These are phyloP conservation scores for Aspergillus aculeatus DNA, from an alignment of 2,329 filamentous ascomycete genomes.

Conservation along the genomic window DNA sequence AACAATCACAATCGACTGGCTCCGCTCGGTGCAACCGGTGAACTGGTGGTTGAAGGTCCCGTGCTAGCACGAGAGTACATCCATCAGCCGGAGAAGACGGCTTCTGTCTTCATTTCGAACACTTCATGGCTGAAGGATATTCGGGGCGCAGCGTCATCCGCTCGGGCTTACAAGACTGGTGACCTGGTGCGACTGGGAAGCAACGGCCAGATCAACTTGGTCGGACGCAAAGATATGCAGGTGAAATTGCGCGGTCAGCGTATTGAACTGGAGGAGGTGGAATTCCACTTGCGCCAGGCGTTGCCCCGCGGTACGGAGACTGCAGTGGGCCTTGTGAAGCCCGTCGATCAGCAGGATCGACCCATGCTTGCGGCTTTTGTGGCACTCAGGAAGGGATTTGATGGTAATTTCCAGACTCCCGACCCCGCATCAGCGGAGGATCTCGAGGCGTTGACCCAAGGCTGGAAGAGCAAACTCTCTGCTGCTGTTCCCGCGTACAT, in stretches of 20 bases:
- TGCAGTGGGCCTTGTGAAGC: slow-evolving; percentile 10
- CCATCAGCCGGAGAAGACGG: slow-evolving; percentile 24
- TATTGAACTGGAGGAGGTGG: slow-evolving; percentile 33
- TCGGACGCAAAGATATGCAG: slow-evolving; percentile 34
- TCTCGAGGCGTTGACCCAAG: slow-evolving; percentile 5
- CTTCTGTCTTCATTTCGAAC: slow-evolving; percentile 23
- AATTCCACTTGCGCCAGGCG: slow-evolving; percentile 16
- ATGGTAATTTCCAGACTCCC: slow-evolving; percentile 3
- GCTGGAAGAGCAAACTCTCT: slow-evolving; percentile 8
- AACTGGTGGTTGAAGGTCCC: slow-evolving; percentile 12
- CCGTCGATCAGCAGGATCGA: slow-evolving; percentile 6
- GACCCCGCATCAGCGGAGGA: background rate
- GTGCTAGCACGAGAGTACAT: slow-evolving; percentile 27
- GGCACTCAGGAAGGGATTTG: slow-evolving; percentile 9
- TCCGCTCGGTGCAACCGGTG: slow-evolving; percentile 11
- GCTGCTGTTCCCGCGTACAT: slow-evolving; percentile 12
- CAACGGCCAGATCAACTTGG: slow-evolving; percentile 29
- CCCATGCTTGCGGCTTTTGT: slow-evolving; percentile 15
- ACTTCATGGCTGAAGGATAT: slow-evolving; percentile 16
- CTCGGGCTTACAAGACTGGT: slow-evolving; percentile 35
- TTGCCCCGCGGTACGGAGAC: slow-evolving; percentile 4
- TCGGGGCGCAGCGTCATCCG: background rate
- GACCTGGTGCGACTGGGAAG: slow-evolving; percentile 31
- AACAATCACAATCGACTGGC: slow-evolving; percentile 8
- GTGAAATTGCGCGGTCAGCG: slow-evolving; percentile 36